Evolutionary conservation across 164 flowering plant species (phyloP), one percentile per base, ranked within the genome.

Genomic region (Vitis vinifera): DNA sequence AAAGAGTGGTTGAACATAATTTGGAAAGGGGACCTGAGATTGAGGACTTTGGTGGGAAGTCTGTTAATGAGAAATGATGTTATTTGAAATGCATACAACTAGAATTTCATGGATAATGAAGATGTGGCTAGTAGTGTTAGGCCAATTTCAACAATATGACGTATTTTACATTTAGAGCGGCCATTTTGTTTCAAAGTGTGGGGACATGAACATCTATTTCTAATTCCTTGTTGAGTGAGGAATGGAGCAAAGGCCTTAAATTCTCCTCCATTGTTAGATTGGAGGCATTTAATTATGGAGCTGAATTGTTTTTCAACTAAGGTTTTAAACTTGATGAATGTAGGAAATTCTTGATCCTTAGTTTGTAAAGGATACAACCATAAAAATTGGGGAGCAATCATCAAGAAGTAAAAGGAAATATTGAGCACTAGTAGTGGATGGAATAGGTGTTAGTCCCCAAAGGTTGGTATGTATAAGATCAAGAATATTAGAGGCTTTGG

Each of bases 81-180:
- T 0, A 73, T 60, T 3, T 62, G n/a, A 51, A 77, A 72, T 0
- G 84, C 79, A 58, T 69, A 49, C 10, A 64, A 1, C 82, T 75
- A 76, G 30, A 15, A 79, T 7, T 13, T 1, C 2, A 3, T 8
- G 0, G 77, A 77, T 9, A 71, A 1, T 11, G 56, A 44, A 0
- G 75, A 62, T 8, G 63, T 72, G 10, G 69, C 55, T 5, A 77
- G 53, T 1, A 75, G 37, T 4, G 79, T 27, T 0, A 77, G 55
- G 12, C 68, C 75, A 0, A 51, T 78, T 17, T 78, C 70, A 8
- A 72, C 68, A 2, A 79, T 23, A 27, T 58, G 67, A 1, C 69
- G 51, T 10, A 73, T 62, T 1, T 55, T 4, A 0, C 72, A 71
- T 27, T 80, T 74, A 55, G 37, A 3, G 1, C 56, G 7, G 0